Percentiles rank a stretch among this genome's conserved stretches.
Conservation (phyloP, 2,329 filamentous ascomycete genomes). For the Leptographium wingfieldii region DNA sequence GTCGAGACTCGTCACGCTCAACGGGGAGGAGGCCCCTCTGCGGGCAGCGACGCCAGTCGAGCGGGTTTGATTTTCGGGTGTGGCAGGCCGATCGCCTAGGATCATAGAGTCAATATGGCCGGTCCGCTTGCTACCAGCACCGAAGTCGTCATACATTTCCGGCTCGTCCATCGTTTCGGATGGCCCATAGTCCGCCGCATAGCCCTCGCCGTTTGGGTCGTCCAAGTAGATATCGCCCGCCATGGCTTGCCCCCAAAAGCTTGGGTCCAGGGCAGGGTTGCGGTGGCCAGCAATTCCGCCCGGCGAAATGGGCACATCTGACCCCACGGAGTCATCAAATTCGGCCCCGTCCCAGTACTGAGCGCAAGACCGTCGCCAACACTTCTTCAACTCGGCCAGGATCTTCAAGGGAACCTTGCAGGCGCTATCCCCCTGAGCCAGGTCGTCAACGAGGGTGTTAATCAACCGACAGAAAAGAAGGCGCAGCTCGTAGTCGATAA, state of each 20-base stretch:
- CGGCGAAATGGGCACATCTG: conserved; percentile 57
- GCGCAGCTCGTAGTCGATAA: conserved; percentile 61
- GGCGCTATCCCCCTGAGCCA: conserved; percentile 30
- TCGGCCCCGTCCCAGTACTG: conserved; percentile 76
- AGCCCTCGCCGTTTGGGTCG: not conserved
- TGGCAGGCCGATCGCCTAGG: conserved; percentile 31
- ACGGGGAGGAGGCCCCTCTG: conserved; percentile 38
- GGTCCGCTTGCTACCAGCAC: conserved; percentile 31
- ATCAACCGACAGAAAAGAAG: conserved; percentile 68
- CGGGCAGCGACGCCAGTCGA: conserved; percentile 17
- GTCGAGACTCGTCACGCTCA: conserved; percentile 46
- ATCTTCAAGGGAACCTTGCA: conserved; percentile 63
- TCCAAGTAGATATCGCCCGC: not conserved
- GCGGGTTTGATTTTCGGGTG: conserved; percentile 26
- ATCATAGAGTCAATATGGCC: conserved; percentile 36
- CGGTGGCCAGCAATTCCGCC: conserved; percentile 58
- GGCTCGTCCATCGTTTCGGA: not conserved
- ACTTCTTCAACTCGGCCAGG: conserved; percentile 87
- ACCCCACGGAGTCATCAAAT: conserved; percentile 45
- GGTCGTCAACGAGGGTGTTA: conserved; percentile 52
- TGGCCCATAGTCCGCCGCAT: not conserved
- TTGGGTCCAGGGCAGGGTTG: conserved; percentile 41
- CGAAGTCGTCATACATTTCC: not conserved
- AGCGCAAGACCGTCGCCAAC: conserved; percentile 84
- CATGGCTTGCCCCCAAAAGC: conserved; percentile 32